Evolutionary conservation across 192 early-diverging fungal genomes (phyloP), one percentile per base, ranked within the genome.

Genomic region (Backusella morwellensis): DNA sequence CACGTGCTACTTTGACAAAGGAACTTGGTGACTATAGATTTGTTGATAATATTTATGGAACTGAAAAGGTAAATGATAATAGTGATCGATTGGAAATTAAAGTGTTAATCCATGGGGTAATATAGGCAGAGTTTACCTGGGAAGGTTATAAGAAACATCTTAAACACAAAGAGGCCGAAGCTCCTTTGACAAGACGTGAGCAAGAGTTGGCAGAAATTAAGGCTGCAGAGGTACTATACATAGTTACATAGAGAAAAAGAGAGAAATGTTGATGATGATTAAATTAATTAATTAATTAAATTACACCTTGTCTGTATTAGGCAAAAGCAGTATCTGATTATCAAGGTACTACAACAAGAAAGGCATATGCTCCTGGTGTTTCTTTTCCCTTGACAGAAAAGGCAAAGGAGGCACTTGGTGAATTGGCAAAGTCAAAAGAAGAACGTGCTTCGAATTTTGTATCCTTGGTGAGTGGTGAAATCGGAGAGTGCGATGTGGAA

Each of bases 171-270:
- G 47, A 75, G 26, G 92, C 95, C 1, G 89, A 85, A 0, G 93
- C 92, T 14, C 97, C 97, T 6, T 75, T 96, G 81, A 95, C 95
- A 12, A 91, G 94, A 80, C 92, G 93, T 72, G 97, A 99, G 83
- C 79, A 84, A 68, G 95, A 97, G 80, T 75, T 92, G 73, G 87
- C 88, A 73, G 88, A 89, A 66, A 83, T 94, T 32, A 87, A 86
- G 72, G 69, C 72, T 35, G 90, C 87, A 6, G 91, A 92, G 81
- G 88, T 89, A 75, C 77, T 42, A 44, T 44, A 44, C 38, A 40
- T 0, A 40, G 2, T 12, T 44, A 5, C 42, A 38, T 23, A 63
- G 23, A 29, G 23, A 75, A 14, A 21, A 14, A 21, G 14, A 63
- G n/a, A 17, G 21, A 54, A n/a, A 77, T 40, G 68, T 0, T n/a